Percentiles rank a stretch among this genome's conserved stretches.
phyloP scores from a whole-genome alignment of 2,329 filamentous ascomycete genomes.

The Dothidotthia symphoricarpi region DNA sequence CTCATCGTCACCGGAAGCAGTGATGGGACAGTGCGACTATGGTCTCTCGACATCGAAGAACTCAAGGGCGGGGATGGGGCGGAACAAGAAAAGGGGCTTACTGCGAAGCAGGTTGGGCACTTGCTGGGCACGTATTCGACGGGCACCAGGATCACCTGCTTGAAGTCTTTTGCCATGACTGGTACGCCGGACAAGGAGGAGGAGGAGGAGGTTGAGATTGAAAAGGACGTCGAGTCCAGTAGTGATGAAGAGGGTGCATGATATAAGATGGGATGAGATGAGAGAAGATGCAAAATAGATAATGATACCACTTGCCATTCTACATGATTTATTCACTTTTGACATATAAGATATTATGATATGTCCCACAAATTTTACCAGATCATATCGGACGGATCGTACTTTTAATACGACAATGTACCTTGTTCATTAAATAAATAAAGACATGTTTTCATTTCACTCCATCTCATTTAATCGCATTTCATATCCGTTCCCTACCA shows the following conservation, averaged over 20 bases:
- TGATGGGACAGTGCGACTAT: conserved; percentile 80
- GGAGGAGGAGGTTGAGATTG: conserved; percentile 17
- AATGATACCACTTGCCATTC: no score
- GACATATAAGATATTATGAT: no score
- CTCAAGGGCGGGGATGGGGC: conserved; percentile 15
- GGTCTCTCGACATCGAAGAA: conserved; percentile 54
- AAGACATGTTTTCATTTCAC: no score
- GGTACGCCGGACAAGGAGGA: conserved; percentile 32
- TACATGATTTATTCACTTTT: no score
- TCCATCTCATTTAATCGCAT: no score
- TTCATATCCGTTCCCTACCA: no score
- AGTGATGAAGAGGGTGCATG: conserved; percentile 19
- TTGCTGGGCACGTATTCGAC: conserved; percentile 79
- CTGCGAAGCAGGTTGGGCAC: conserved; percentile 57
- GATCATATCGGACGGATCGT: no score
- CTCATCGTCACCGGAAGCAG: conserved; percentile 74
- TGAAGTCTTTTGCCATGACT: conserved; percentile 83
- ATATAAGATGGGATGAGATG: no score
- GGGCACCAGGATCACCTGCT: conserved; percentile 82
- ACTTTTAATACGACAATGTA: no score
- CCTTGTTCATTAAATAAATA: no score
- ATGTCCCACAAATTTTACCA: no score
- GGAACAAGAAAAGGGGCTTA: conserved; percentile 21
- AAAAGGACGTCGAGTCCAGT: conserved; percentile 21
- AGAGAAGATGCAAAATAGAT: no score